Conservation (phyloP, 2,329 filamentous ascomycete genomes). For the Capronia americana region DNA sequence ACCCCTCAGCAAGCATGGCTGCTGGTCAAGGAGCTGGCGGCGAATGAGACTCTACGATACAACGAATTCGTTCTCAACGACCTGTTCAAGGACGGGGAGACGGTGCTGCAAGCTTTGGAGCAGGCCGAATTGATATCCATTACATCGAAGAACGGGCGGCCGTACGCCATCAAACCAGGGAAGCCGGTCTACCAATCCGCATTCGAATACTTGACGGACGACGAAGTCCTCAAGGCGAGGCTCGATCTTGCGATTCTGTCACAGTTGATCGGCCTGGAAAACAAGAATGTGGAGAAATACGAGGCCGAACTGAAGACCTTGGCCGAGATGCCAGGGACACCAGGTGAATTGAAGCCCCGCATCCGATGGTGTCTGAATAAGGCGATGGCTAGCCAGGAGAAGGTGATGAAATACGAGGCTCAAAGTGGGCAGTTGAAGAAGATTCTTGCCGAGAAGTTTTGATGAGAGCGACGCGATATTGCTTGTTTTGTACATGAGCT, state of each 20-base stretch:
- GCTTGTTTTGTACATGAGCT: neutral
- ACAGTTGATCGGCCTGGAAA: constrained; percentile 74
- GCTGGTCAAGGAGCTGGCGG: constrained; percentile 77
- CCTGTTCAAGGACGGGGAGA: constrained; percentile 77
- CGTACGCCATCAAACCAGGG: constrained; percentile 76
- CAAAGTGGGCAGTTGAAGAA: constrained; percentile 76
- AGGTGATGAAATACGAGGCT: constrained; percentile 74
- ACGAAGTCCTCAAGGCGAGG: constrained; percentile 74
- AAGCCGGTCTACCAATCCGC: constrained; percentile 87
- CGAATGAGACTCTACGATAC: constrained; percentile 72
- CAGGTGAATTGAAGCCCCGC: constrained; percentile 69
- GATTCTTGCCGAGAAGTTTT: constrained; percentile 64
- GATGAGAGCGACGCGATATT: constrained; percentile 12
- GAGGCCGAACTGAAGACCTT: constrained; percentile 78
- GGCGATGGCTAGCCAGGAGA: constrained; percentile 73
- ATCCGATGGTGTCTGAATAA: constrained; percentile 77
- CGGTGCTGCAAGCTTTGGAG: constrained; percentile 78
- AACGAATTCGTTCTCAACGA: constrained; percentile 82
- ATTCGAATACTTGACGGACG: constrained; percentile 73
- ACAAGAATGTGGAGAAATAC: constrained; percentile 74
- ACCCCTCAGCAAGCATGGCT: constrained; percentile 88
- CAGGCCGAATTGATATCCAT: constrained; percentile 86
- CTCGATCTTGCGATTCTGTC: constrained; percentile 74
- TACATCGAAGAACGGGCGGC: constrained; percentile 74
- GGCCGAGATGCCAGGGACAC: constrained; percentile 73